Base-by-base conservation (phyloP, 108 stramenopile genomes). In the Aurantiochytrium sp. region DNA sequence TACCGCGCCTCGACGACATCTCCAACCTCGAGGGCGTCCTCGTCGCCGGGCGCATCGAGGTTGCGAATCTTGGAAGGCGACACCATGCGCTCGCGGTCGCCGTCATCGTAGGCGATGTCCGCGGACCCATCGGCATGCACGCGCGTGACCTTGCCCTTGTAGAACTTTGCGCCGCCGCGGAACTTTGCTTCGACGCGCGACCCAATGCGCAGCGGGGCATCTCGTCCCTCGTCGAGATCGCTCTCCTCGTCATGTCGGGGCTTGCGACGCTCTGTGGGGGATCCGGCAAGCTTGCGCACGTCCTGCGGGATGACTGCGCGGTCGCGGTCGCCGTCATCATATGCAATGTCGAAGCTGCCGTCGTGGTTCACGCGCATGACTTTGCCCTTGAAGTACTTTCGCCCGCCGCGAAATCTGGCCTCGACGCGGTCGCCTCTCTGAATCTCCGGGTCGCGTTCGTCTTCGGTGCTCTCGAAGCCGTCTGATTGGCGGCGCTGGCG, bases 1-100 rank as follows among this genome's bases (percentile, higher is more conserved):
- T 90, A 91, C 24, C 85, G 41, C 17, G 91, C 93, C 69, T 93
- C 92, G 48, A 93, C 92, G 36, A 68, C 89, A 55, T 91, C 91
- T 10, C 92, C 90, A 39, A 22, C 91, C 3, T 88, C 34, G 45
- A 89, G 22, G 19, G 31, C 68, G 45, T 87, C 86, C 22, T 30
- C 52, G 6, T 54, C 53, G 30, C 27, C 30, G 30, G 21, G 48
- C 37, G 30, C 19, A 21, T 34, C 54, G 22, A 54, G 37, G 22
- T 4, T 21, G 10, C 55, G 27, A 19, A 86, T 86, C 32, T 86
- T 59, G 34, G 30, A 45, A 2, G 69, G 24, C 32, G 89, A 4
- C 10, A 55, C 53, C 37, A 10, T 42, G 30, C 39, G 42, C 50
- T 89, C 89, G 21, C 5, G 4, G 1, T 89, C 89, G 5, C 89